Conservation (phyloP, 2,329 filamentous ascomycete genomes). For the Diaporthe helianthi region DNA sequence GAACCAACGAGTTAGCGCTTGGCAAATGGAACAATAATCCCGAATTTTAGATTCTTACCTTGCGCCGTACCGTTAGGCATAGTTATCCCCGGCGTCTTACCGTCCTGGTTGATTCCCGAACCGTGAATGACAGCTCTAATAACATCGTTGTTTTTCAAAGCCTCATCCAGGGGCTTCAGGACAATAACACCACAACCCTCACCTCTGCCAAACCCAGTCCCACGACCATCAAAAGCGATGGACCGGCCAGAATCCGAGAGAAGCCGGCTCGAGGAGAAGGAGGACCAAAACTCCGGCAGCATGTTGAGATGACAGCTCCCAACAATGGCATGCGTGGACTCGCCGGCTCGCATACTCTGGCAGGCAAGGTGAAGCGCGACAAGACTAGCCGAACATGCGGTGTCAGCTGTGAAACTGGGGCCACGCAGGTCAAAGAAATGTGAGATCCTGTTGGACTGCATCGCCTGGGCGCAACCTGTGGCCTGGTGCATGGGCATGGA, state of each 20-base stretch:
- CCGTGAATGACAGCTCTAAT: slow-evolving; percentile 59
- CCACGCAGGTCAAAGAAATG: slow-evolving; percentile 63
- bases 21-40: neutral
- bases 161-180: slow-evolving; percentile 52
- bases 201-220: slow-evolving; percentile 66
- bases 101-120: slow-evolving; percentile 63
- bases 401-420: slow-evolving; percentile 59
- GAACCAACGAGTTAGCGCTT: slow-evolving; percentile 7
- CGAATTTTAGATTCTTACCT: slow-evolving; percentile 38
- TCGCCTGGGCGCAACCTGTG: slow-evolving; percentile 58
- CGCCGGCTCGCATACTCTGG: slow-evolving; percentile 55
- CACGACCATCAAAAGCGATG: slow-evolving; percentile 57
- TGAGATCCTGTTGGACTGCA: slow-evolving; percentile 61
- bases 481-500: slow-evolving; percentile 58
- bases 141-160: slow-evolving; percentile 53
- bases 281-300: slow-evolving; percentile 48
- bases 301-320: slow-evolving; percentile 56
- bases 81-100: slow-evolving; percentile 62
- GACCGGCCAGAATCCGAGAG: slow-evolving; percentile 60
- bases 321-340: slow-evolving; percentile 55
- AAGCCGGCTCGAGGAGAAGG: slow-evolving; percentile 49
- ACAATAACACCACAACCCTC: slow-evolving; percentile 64
- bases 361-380: slow-evolving; percentile 58
- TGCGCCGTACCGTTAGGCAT: slow-evolving; percentile 61
- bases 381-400: slow-evolving; percentile 59